Evolutionary conservation across 1,284 basidiomycete genomes (phyloP).

Genomic region (Leccinum ponderosum): DNA sequence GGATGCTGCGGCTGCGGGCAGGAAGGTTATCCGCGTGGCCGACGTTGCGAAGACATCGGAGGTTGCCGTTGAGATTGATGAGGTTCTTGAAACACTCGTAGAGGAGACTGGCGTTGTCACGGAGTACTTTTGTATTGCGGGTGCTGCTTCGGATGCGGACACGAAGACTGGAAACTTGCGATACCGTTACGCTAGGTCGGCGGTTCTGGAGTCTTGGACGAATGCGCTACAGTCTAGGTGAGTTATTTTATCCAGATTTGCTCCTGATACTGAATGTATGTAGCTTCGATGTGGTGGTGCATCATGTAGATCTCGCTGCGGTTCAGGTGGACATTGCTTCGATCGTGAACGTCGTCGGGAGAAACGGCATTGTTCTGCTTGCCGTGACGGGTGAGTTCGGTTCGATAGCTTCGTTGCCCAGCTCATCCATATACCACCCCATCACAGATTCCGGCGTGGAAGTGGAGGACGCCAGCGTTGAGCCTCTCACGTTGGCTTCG

Average conservation of each 20-base stretch:
- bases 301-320: slow-evolving; percentile 21
- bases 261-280: background rate
- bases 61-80: slow-evolving; percentile 16
- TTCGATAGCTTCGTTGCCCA: too few species aligned
- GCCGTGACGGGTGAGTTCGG: slow-evolving; percentile 19
- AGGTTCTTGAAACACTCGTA: slow-evolving; percentile 14
- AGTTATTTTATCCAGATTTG: background rate
- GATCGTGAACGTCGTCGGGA: slow-evolving; percentile 24
- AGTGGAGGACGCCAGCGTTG: slow-evolving; percentile 17
- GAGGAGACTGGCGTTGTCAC: slow-evolving; percentile 19
- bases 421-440: background rate
- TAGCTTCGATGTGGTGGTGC: slow-evolving; percentile 22
- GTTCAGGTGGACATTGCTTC: slow-evolving; percentile 21
- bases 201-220: slow-evolving; percentile 23
- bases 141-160: slow-evolving; percentile 21
- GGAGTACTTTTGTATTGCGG: slow-evolving; percentile 27
- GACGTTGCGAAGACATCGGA: too few species aligned
- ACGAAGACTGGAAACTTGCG: slow-evolving; percentile 18
- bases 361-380: slow-evolving; percentile 20
- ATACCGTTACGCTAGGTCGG: slow-evolving; percentile 17
- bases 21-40: too few species aligned
- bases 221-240: slow-evolving; percentile 15
- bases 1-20: too few species aligned
- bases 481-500: slow-evolving; percentile 12
- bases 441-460: slow-evolving; percentile 17